Evolutionary conservation across 176 grass and related monocot genomes (phyloP), one percentile per base, ranked within the genome.

Genomic region (Cenchrus fungigraminus): DNA sequence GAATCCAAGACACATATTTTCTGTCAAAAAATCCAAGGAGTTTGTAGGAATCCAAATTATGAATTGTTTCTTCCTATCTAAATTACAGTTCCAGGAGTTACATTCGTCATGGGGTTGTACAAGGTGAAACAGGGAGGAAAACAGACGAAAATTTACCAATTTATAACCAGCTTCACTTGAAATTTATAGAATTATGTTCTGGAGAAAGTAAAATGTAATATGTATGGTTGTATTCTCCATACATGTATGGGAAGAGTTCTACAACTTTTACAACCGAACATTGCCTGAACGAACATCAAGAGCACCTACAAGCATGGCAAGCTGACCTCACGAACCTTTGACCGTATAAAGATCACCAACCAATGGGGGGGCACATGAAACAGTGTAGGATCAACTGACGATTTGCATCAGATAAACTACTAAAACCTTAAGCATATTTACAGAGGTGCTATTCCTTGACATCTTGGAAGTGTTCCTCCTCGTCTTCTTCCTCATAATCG

Each of bases 371-470:
- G 34, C 14, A 16, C 12, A 54, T 65, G 77, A 76, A 19, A 71
- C 31, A 16, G 22, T 31, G 56, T 43, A 64, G 20, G 46, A 46
- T n/a, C 32, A 58, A 75, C 25, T 58, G 67, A 73, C 32, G 5
- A 42, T 17, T 7, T 50, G 67, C 58, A 57, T 32, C 68, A 81
- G 54, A 71, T 76, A 58, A 52, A 3, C 55, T 71, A 71, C 54
- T 55, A 71, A 63, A 46, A 71, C 74, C 32, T 62, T 75, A 60
- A 1, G 16, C 62, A 62, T 71, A 91, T 84, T 55, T 59, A 68
- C 67, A 61, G 57, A 45, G 20, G 53, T 1, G 16, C 19, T 91
- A 91, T 40, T 67, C 70, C 89, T 82, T 82, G 65, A 87, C 88
- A 74, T 80, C 73, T 76, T 79, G 68, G 1, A 71, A 82, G 6